Base-by-base conservation (phyloP, 805 yeast species). In the Teunomyces cretensis region DNA sequence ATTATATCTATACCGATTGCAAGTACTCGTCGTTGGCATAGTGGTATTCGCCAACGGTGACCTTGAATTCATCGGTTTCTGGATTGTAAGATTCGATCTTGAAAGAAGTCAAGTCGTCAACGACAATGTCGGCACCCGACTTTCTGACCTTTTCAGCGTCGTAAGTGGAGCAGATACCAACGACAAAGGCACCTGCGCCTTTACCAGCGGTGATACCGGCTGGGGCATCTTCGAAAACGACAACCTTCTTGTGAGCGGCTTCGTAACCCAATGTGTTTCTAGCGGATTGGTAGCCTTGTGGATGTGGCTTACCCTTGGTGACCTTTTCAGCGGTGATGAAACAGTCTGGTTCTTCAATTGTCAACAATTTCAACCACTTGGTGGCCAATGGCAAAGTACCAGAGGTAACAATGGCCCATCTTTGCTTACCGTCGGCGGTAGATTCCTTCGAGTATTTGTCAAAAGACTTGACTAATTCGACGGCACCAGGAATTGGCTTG, bases 321-420 rank as follows among this genome's bases (percentile, higher is more conserved):
- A 88, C 94, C 63, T 80, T 82, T 68, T 83, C 89, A 40, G 95
- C 94, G 39, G 94, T 84, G 60, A 88, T 83, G 71, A 88, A 88
- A 39, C 81, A 77, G 53, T 83, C 80, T 41, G 96, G 96, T 63
- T 75, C 72, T 45, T 75, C 74, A 41, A 78, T 76, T 35, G 67
- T 61, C 60, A 86, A 74, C 64, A 86, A 78, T 54, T 76, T 72
- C 63, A 88, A 81, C 94, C 96, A 88, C 55, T 83, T 80, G 56
- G 81, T 72, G 45, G 95, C 96, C 74, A 88, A 76, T 30, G 80
- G 83, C 52, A 76, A 74, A 46, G 91, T 84, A 55, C 96, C 96
- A 41, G 89, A 81, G 24, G 96, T 88, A 52, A 89, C 96, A 59
- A 88, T 85, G 45, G 91, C 92, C 89, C 96, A 88, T 68, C 81